Evolutionary conservation across 1,284 basidiomycete species (phyloP).

Genomic region (Boletus semigastroideus): DNA sequence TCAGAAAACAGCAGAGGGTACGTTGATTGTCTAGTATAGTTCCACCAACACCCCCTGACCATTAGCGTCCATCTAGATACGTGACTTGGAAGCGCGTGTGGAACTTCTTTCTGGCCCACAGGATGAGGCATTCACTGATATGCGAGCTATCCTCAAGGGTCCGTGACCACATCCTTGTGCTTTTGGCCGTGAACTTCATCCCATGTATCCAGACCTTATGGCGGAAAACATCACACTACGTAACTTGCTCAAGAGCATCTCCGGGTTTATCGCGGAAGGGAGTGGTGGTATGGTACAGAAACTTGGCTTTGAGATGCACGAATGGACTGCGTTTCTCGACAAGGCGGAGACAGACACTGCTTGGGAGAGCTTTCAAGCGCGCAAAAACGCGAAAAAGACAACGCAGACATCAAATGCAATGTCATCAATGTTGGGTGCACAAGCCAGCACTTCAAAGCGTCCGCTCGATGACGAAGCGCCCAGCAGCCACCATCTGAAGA

Average conservation of each 20-base stretch:
- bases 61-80: conserved; percentile 56
- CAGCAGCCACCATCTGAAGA: conserved; percentile 46
- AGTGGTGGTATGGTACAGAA: conserved; percentile 73
- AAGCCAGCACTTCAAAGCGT: conserved; percentile 34
- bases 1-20: conserved; percentile 84
- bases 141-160: conserved; percentile 82
- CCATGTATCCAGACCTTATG: conserved; percentile 64
- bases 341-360: conserved; percentile 89
- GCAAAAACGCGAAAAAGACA: conserved; percentile 40
- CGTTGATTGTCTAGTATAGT: conserved; percentile 18
- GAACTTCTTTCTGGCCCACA: conserved; percentile 87
- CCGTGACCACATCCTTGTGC: conserved; percentile 8
- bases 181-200: conserved; percentile 8
- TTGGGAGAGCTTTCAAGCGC: conserved; percentile 80
- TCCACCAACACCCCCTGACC: conserved; percentile 5
- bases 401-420: conserved; percentile 30
- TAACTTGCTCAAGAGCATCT: conserved; percentile 70
- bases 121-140: conserved; percentile 81
- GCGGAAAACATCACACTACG: conserved; percentile 85
- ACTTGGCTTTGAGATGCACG: conserved; percentile 73
- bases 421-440: conserved; percentile 30
- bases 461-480: conserved; percentile 50
- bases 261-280: conserved; percentile 84
- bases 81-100: conserved; percentile 88
- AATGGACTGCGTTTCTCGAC: conserved; percentile 80